A percentile compares a stretch with the other conserved stretches of the same genome.
Evolutionary conservation across 805 yeast species (phyloP).

Genomic region (Gaillardinia entomophila): DNA sequence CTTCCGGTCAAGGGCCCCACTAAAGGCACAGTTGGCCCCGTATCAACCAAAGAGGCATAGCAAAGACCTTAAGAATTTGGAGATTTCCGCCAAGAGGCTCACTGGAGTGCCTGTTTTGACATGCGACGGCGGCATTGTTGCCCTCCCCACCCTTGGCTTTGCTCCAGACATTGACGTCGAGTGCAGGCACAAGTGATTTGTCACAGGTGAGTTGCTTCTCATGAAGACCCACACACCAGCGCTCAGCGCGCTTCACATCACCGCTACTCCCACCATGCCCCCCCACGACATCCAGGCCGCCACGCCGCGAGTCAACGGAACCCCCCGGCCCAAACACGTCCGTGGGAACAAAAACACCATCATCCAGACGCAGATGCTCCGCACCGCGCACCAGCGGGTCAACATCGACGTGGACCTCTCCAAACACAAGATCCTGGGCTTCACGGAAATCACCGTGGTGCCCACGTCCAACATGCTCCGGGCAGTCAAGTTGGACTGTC

Average conservation of each 20-base stretch:
- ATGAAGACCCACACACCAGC: neutral
- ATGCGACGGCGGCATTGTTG: slow-evolving; percentile 1
- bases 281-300: neutral
- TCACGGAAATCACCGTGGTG: slow-evolving; percentile 75
- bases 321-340: too few species aligned
- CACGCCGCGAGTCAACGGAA: too few species aligned
- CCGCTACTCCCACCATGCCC: slow-evolving; percentile 1
- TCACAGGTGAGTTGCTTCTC: neutral
- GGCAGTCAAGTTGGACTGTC: slow-evolving; percentile 68
- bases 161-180: neutral
- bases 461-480: slow-evolving; percentile 61
- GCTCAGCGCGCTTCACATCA: neutral
- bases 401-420: slow-evolving; percentile 73
- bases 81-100: too few species aligned
- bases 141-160: slow-evolving; percentile 1
- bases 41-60: slow-evolving; percentile 1
- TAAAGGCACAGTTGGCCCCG: slow-evolving; percentile 1
- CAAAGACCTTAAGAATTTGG: neutral
- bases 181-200: neutral
- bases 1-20: too few species aligned
- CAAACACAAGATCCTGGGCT: slow-evolving; percentile 54
- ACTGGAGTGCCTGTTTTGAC: slow-evolving; percentile 3
- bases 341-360: slow-evolving; percentile 6
- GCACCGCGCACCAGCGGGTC: slow-evolving; percentile 80
- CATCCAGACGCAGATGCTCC: slow-evolving; percentile 44